These are phyloP conservation scores for Boeremia exigua DNA, from an alignment of 2,329 filamentous ascomycete species.

Conservation along the genomic window DNA sequence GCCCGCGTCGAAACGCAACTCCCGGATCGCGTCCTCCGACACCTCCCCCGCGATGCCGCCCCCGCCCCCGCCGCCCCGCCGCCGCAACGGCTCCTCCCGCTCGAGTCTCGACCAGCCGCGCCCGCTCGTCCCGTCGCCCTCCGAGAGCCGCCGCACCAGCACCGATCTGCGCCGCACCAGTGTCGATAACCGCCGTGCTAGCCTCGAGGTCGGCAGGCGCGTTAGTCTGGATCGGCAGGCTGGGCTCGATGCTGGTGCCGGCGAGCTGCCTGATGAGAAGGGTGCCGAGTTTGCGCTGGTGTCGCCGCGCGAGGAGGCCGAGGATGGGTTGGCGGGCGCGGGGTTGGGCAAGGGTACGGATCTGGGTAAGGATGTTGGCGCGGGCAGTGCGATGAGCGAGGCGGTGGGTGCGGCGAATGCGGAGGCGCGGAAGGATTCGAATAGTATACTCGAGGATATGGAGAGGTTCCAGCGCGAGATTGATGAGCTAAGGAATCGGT, in stretches of 20 bases:
- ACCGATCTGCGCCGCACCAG: slow-evolving; percentile 31
- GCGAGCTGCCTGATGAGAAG: slow-evolving; percentile 38
- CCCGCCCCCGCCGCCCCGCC: slow-evolving; percentile 40
- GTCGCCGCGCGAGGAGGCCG: slow-evolving; percentile 36
- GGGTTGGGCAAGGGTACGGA: background rate
- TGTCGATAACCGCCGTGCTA: slow-evolving; percentile 37
- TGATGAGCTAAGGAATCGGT: slow-evolving; percentile 44
- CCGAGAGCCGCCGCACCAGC: slow-evolving; percentile 38
- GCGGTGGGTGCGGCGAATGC: background rate
- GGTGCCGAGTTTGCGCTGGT: slow-evolving; percentile 34
- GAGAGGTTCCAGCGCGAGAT: slow-evolving; percentile 49
- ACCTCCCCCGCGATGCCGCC: slow-evolving; percentile 33
- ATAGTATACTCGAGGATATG: slow-evolving; percentile 48
- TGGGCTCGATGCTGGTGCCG: too few species aligned
- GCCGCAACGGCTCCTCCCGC: slow-evolving; percentile 41
- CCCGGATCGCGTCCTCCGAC: slow-evolving; percentile 37
- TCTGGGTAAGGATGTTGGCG: too few species aligned
- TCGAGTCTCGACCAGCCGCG: slow-evolving; percentile 42
- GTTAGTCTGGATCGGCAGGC: too few species aligned
- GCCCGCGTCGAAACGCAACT: slow-evolving; percentile 35
- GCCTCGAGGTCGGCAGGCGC: slow-evolving; percentile 13
- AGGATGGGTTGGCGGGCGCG: slow-evolving; percentile 21
- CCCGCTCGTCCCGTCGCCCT: slow-evolving; percentile 31
- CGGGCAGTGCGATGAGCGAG: background rate
- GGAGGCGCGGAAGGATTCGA: slow-evolving; percentile 24